phyloP scores from a whole-genome alignment of 495 filamentous ascomycete species.

The Sabuloglossum arenarium region DNA sequence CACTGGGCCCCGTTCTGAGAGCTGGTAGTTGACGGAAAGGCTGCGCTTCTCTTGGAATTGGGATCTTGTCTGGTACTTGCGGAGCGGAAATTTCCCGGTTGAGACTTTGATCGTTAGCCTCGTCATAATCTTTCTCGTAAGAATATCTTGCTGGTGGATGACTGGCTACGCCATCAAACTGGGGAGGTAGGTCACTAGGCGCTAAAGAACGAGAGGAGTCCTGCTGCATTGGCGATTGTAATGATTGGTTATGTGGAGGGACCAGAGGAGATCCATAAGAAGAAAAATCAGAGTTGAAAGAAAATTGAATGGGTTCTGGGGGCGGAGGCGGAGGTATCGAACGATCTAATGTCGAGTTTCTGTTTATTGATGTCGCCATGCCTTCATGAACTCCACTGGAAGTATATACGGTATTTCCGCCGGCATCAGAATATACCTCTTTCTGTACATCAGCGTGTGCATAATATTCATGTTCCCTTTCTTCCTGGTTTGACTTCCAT shows the following conservation, averaged over 20 bases:
- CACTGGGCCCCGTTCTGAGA: constrained; percentile 19
- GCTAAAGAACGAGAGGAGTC: not conserved
- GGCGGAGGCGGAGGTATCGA: not conserved
- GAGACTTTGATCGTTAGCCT: constrained; percentile 6
- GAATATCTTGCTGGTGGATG: not conserved
- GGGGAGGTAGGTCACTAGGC: not conserved
- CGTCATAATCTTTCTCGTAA: not conserved
- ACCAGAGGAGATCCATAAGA: not conserved
- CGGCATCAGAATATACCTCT: not conserved
- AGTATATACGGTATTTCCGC: not conserved
- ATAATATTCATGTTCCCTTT: not conserved
- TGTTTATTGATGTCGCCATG: constrained; percentile 10
- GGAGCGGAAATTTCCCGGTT: not conserved
- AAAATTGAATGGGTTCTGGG: not conserved
- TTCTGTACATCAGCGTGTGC: not conserved
- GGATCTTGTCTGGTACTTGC: not conserved
- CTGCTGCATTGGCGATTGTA: not conserved
- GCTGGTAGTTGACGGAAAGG: not conserved
- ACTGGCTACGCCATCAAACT: not conserved
- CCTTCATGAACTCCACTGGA: not conserved
- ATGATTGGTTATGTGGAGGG: not conserved
- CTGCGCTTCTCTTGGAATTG: not conserved
- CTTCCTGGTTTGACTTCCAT: constrained; percentile 10
- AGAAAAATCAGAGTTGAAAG: not conserved
- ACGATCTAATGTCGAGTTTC: constrained; percentile 10